Base-by-base conservation (phyloP, 495 filamentous ascomycete species). In the Aspergillus sclerotioniger region DNA sequence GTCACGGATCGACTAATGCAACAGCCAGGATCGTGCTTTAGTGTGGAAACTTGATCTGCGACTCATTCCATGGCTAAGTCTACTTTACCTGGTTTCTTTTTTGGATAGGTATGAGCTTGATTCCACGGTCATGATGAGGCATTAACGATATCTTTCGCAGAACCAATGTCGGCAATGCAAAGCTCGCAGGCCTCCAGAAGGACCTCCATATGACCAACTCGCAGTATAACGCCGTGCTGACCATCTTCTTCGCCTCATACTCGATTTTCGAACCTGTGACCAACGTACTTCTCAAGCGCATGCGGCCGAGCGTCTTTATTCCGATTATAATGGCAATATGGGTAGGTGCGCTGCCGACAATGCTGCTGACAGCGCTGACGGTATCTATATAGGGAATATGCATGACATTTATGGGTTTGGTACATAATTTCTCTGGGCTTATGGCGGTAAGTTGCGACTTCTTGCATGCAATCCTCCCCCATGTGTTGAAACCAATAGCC, bases 171-270 rank as follows among this genome's bases (percentile, higher is more conserved):
- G 92, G 92, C 55, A 96, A 96, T 75, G 92, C 92, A 8, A 92
- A 91, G 64, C 84, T 96, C 49, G 89, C 85, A 48, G 87, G 88
- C 33, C 76, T 96, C 2, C 60, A 81, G n/a, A 69, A 76, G 12
- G 82, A 87, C 56, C 77, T 96, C 3, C 41, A 76, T 25, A 84
- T 96, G 76, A 83, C 78, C 5, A 72, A 81, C 39, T 72, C 78
- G 17, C 84, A 92, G 65, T 97, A 92, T 73, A 95, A 93, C 68
- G 80, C 81, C 9, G 78, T 85, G 5, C 81, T 96, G 1, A 87
- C 87, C 35, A 88, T 96, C 64, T 97, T 96, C 75, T 98, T 97
- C 77, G 82, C 96, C 25, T 95, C 90, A 19, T 98, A 98, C 71
- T 80, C 90, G 37, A 72, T 91, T 39, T 90, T 91, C 58, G 92